Percentiles rank a stretch among this genome's conserved stretches.
Conservation (phyloP, 768 basidiomycete genomes). For the Hericium alpestre region DNA sequence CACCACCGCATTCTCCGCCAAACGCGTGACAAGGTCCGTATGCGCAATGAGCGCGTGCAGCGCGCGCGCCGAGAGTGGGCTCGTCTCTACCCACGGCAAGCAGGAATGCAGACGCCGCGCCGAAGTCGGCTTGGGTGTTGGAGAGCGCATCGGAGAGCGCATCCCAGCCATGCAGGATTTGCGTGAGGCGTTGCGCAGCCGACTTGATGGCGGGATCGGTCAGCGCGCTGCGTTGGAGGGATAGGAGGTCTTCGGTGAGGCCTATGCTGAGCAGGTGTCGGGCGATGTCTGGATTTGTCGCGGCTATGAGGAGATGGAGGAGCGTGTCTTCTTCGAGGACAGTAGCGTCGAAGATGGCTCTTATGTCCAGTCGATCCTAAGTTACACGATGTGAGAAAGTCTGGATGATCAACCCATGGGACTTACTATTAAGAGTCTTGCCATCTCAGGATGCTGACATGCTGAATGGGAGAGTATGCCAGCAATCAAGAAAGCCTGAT, state of each 20-base stretch:
- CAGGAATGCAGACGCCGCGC: slow-evolving; percentile 37
- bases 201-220: slow-evolving; percentile 30
- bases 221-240: slow-evolving; percentile 28
- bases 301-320: slow-evolving; percentile 49
- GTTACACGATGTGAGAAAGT: background rate
- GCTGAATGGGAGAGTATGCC: slow-evolving; percentile 54
- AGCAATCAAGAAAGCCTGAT: slow-evolving; percentile 51
- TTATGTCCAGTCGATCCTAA: slow-evolving; percentile 50
- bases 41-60: slow-evolving; percentile 59
- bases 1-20: slow-evolving; percentile 31
- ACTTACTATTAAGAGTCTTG: slow-evolving; percentile 35
- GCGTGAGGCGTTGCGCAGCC: slow-evolving; percentile 36
- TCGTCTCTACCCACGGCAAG: slow-evolving; percentile 57
- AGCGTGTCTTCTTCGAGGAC: slow-evolving; percentile 47
- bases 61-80: slow-evolving; percentile 61
- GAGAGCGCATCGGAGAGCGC: slow-evolving; percentile 51
- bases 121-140: slow-evolving; percentile 42
- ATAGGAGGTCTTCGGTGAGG: slow-evolving; percentile 32
- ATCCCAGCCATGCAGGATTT: slow-evolving; percentile 48
- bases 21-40: slow-evolving; percentile 35
- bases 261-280: slow-evolving; percentile 32
- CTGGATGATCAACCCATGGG: background rate
- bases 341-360: slow-evolving; percentile 41
- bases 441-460: slow-evolving; percentile 46
- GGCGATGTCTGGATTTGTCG: slow-evolving; percentile 55